A percentile compares a stretch with the other conserved stretches of the same genome.
These are phyloP conservation scores for Aspergillus sp. DNA, from an alignment of 2,329 filamentous ascomycete genomes.

Conservation along the genomic window DNA sequence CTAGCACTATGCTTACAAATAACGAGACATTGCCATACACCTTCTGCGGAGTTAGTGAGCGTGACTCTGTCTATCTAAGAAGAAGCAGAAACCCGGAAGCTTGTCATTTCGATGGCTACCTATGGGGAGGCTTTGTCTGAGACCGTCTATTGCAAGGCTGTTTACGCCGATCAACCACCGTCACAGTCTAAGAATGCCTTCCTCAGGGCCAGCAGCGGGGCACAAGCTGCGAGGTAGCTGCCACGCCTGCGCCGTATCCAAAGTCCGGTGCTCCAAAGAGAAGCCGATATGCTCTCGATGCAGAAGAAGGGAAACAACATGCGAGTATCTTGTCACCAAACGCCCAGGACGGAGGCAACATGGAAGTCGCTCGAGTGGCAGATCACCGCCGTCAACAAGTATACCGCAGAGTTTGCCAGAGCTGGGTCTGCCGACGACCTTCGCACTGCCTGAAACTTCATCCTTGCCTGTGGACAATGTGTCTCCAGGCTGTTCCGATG, in stretches of 20 bases:
- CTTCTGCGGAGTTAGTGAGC: too few relatives aligned
- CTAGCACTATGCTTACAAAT: too few relatives aligned
- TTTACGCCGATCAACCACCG: too few relatives aligned
- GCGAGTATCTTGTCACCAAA: slow-evolving; percentile 32
- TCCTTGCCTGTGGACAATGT: neutral
- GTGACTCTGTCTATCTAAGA: too few relatives aligned
- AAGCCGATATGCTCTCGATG: slow-evolving; percentile 30
- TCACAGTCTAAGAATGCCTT: neutral
- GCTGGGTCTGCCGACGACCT: neutral
- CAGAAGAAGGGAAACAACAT: slow-evolving; percentile 24
- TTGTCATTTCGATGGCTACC: too few relatives aligned
- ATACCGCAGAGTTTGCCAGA: neutral
- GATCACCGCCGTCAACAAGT: neutral
- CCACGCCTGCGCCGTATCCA: slow-evolving; percentile 35
- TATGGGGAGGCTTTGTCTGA: too few relatives aligned
- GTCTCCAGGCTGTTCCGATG: neutral
- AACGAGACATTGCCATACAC: too few relatives aligned
- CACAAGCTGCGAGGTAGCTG: slow-evolving; percentile 36
- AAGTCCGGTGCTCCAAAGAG: slow-evolving; percentile 21
- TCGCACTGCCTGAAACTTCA: neutral
- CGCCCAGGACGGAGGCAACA: slow-evolving; percentile 23
- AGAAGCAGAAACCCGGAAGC: too few relatives aligned
- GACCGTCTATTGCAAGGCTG: too few relatives aligned
- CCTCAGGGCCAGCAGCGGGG: neutral
- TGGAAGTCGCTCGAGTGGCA: slow-evolving; percentile 1